These are phyloP conservation scores for Nasturtium officinale DNA, from an alignment of 345 rosid genomes.

Conservation along the genomic window DNA sequence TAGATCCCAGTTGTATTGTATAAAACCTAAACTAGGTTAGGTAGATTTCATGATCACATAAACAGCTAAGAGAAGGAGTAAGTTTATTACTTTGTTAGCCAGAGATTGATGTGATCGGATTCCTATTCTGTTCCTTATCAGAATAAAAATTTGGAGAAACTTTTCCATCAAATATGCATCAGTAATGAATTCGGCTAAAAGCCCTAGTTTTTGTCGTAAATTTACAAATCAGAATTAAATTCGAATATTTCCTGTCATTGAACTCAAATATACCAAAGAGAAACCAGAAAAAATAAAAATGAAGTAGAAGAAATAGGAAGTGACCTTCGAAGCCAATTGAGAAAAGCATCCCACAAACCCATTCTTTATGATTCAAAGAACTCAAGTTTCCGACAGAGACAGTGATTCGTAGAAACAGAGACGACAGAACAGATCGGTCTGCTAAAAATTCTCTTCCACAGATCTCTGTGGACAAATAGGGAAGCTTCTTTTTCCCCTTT, in stretches of 20 bases:
- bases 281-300: too few relatives aligned
- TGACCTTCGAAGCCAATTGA: conserved; percentile 83
- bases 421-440: conserved; percentile 31
- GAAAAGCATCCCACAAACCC: conserved; percentile 76
- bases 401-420: conserved; percentile 11
- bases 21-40: conserved; percentile 1
- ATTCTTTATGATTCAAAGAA: conserved; percentile 39
- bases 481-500: background rate
- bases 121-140: too few relatives aligned
- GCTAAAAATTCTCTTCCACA: conserved; percentile 38
- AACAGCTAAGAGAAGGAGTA: background rate
- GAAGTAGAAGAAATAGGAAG: background rate
- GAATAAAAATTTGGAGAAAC: too few relatives aligned
- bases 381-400: conserved; percentile 36
- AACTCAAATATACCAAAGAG: conserved; percentile 9
- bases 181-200: background rate
- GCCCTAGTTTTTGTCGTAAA: conserved; percentile 7
- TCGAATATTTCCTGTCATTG: background rate
- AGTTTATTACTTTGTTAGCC: conserved; percentile 3
- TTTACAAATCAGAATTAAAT: background rate
- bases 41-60: too few relatives aligned
- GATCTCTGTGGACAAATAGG: conserved; percentile 27
- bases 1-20: conserved; percentile 13
- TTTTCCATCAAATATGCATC: too few relatives aligned
- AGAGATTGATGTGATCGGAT: conserved; percentile 3